These are phyloP conservation scores for Neocucurbitaria cava DNA, from an alignment of 2,329 filamentous ascomycete species.

Conservation along the genomic window DNA sequence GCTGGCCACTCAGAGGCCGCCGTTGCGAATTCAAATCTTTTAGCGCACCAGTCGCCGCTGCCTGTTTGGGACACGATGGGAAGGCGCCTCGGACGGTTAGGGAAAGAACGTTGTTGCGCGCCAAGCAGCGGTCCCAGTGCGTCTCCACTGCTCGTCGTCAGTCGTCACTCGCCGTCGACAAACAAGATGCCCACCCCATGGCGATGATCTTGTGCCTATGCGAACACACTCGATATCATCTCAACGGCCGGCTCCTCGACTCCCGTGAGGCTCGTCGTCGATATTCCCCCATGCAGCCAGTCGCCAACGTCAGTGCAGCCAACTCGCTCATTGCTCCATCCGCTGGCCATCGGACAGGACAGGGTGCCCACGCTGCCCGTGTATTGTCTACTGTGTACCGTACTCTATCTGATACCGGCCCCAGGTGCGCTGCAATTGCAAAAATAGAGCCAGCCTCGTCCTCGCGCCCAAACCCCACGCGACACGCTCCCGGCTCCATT, in stretches of 20 bases:
- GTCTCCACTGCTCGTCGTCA: slow-evolving; percentile 4
- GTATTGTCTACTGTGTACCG: background rate
- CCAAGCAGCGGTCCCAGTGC: background rate
- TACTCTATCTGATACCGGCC: slow-evolving; percentile 31
- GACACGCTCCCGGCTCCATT: background rate
- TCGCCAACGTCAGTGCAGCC: slow-evolving; percentile 1
- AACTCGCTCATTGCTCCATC: slow-evolving; percentile 17
- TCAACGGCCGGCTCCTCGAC: slow-evolving; percentile 16
- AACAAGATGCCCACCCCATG: slow-evolving; percentile 14
- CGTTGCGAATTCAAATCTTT: slow-evolving; percentile 30
- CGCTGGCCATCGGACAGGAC: slow-evolving; percentile 2
- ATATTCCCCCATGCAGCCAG: slow-evolving; percentile 11
- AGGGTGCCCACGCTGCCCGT: background rate
- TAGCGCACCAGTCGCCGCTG: slow-evolving; percentile 7
- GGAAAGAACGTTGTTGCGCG: slow-evolving; percentile 26
- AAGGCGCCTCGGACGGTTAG: slow-evolving; percentile 21
- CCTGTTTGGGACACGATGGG: slow-evolving; percentile 16
- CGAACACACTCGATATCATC: slow-evolving; percentile 16
- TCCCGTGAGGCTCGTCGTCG: slow-evolving; percentile 2
- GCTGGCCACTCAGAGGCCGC: slow-evolving; percentile 14
- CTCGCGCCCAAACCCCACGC: background rate
- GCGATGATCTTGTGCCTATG: slow-evolving; percentile 1
- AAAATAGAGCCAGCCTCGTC: slow-evolving; percentile 9
- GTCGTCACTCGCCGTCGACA: slow-evolving; percentile 11
- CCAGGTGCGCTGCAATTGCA: background rate